These are phyloP conservation scores for Russula vinacea DNA, from an alignment of 768 basidiomycete genomes.

Conservation along the genomic window DNA sequence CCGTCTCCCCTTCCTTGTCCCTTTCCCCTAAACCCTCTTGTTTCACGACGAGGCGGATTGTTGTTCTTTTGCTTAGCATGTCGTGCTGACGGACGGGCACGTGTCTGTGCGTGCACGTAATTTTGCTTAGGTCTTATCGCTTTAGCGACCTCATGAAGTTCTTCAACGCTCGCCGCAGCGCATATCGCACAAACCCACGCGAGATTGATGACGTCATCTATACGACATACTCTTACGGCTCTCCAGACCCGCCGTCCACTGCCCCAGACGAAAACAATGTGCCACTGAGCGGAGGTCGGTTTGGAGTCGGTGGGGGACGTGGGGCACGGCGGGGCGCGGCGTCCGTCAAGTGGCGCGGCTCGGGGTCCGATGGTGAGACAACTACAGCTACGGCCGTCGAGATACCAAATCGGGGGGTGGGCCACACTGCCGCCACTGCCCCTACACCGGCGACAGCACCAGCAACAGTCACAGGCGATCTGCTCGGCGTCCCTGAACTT, in stretches of 20 bases:
- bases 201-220: slow-evolving; percentile 92
- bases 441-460: not conserved
- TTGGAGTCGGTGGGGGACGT: slow-evolving; percentile 1
- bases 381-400: slow-evolving; percentile 26
- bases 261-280: slow-evolving; percentile 23
- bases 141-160: slow-evolving; percentile 86
- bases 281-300: slow-evolving; percentile 22
- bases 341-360: slow-evolving; percentile 34
- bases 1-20: not conserved
- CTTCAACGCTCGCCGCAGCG: slow-evolving; percentile 74
- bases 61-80: not conserved
- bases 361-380: slow-evolving; percentile 29
- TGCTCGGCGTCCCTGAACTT: slow-evolving; percentile 76
- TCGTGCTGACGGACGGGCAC: not conserved
- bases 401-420: slow-evolving; percentile 11
- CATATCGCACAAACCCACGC: slow-evolving; percentile 84
- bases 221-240: slow-evolving; percentile 84
- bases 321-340: not conserved
- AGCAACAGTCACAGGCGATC: slow-evolving; percentile 51
- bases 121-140: slow-evolving; percentile 68
- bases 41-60: not conserved
- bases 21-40: not conserved
- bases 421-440: slow-evolving; percentile 3
- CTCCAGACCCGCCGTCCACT: slow-evolving; percentile 32
- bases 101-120: not conserved